Evolutionary conservation across 2,329 filamentous ascomycete genomes (phyloP).

Genomic region (Curvularia eragrostidis): DNA sequence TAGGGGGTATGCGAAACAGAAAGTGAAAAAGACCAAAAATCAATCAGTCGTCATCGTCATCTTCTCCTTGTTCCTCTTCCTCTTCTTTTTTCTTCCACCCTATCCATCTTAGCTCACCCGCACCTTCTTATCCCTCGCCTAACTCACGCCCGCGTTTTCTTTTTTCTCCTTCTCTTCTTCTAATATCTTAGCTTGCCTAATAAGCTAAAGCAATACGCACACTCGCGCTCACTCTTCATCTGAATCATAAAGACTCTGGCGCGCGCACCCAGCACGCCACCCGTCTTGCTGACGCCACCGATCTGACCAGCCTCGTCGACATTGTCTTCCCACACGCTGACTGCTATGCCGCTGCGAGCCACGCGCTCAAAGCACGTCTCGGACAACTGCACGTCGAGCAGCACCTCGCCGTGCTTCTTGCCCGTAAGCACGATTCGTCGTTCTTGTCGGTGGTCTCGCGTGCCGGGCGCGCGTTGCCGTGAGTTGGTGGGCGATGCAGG

Average conservation of each 20-base stretch:
- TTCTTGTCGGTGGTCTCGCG: constrained; percentile 62
- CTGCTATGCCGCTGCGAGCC: constrained; percentile 83
- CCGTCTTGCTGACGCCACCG: constrained; percentile 65
- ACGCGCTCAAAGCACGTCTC: constrained; percentile 85
- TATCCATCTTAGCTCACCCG: too few relatives aligned
- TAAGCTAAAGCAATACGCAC: constrained; percentile 57
- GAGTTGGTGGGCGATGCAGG: constrained; percentile 36
- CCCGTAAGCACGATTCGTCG: constrained; percentile 84
- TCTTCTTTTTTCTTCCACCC: too few relatives aligned
- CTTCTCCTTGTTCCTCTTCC: too few relatives aligned
- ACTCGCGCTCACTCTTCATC: constrained; percentile 56
- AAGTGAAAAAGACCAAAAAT: too few relatives aligned
- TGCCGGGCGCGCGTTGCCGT: constrained; percentile 46
- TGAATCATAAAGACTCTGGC: constrained; percentile 71
- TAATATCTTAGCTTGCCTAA: constrained; percentile 59
- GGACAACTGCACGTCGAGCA: constrained; percentile 84
- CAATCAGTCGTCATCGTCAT: too few relatives aligned
- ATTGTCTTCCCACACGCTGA: constrained; percentile 80
- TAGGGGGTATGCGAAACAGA: too few relatives aligned
- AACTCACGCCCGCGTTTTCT: too few relatives aligned
- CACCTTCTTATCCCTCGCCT: too few relatives aligned
- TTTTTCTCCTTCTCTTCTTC: neutral
- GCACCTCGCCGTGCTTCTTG: constrained; percentile 69
- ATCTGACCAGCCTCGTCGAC: constrained; percentile 60
- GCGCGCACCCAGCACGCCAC: constrained; percentile 62